Evolutionary conservation across 1,139 yeast genomes (phyloP), one percentile per base, ranked within the genome.

Genomic region (Zygosaccharomyces sapae): DNA sequence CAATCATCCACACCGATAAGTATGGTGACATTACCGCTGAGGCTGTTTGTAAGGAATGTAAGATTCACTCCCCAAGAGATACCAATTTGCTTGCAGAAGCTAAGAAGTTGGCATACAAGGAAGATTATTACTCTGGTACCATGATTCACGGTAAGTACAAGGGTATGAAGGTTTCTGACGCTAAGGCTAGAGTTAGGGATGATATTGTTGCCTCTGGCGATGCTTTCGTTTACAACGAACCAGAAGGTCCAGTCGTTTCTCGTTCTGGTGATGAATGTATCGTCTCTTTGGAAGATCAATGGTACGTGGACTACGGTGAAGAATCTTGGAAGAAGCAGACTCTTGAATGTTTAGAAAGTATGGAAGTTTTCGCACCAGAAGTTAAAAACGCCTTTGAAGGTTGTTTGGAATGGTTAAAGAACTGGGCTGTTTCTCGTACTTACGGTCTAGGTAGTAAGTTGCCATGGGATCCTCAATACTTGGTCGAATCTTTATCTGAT

Each of bases 291-390:
- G 97, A 94, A 72, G 98, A 94, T 71, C 99, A 94, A 75, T 94
- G 98, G 98, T 94, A 81, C 70, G 79, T 88, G 63, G 97, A 94
- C 69, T 94, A 94, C 65, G 98, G 98, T 77, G 99, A 94, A 78
- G 89, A 82, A 57, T 61, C 72, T 29, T 94, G 99, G 99, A 86
- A 86, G 66, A 69, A 74, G n/a, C 79, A 80, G 67, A 95, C 97
- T 47, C 74, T 83, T 55, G 94, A 86, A 59, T 86, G 96, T 67
- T 77, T 94, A 57, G 76, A 74, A 40, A 66, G 70, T 55, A 83
- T 94, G 94, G 80, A 86, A 69, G 79, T 94, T 18, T 92, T 79
- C 73, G 76, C 84, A 45, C 75, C 83, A 48, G 98, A 92, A 73
- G 87, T 95, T 45, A 80, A 86, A 66, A 81, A 92, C 63, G 96